Percentiles rank a stretch among this genome's conserved stretches.
Evolutionary conservation across 371 early-diverging fungal genomes (phyloP).

Genomic region (Umbelopsis sp.): DNA sequence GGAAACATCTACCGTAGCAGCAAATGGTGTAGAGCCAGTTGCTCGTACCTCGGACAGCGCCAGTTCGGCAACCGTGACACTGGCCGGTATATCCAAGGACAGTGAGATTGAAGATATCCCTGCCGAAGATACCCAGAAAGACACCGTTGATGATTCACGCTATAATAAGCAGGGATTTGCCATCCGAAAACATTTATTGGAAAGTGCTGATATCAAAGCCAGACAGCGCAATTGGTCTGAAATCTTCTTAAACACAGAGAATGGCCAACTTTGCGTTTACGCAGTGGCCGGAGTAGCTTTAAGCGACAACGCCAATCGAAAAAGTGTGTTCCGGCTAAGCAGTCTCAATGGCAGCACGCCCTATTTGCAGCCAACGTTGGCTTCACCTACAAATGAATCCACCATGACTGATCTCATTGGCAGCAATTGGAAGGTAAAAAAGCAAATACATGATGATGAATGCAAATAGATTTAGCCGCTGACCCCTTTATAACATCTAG

Average conservation of each 20-base stretch:
- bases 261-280: slow-evolving; percentile 81
- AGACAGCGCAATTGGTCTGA: slow-evolving; percentile 87
- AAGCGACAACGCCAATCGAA: slow-evolving; percentile 38
- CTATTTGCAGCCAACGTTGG: slow-evolving; percentile 47
- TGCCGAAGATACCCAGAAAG: not conserved
- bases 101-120: slow-evolving; percentile 4
- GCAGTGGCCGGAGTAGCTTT: slow-evolving; percentile 50
- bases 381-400: slow-evolving; percentile 18
- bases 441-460: not conserved
- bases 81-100: slow-evolving; percentile 12
- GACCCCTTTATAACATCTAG: slow-evolving; percentile 20
- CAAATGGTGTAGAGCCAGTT: not conserved
- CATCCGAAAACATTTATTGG: slow-evolving; percentile 84
- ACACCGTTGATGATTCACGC: slow-evolving; percentile 28
- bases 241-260: slow-evolving; percentile 70
- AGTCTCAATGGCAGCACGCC: slow-evolving; percentile 22
- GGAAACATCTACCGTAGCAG: not conserved
- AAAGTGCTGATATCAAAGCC: slow-evolving; percentile 78
- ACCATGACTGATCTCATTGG: slow-evolving; percentile 22
- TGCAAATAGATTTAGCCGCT: not conserved
- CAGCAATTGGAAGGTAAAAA: slow-evolving; percentile 33
- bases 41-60: not conserved
- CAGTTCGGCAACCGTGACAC: not conserved
- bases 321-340: slow-evolving; percentile 31
- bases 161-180: slow-evolving; percentile 77